These are phyloP conservation scores for Populus tomentosa DNA, from an alignment of 441 rosid genomes.

Conservation along the genomic window DNA sequence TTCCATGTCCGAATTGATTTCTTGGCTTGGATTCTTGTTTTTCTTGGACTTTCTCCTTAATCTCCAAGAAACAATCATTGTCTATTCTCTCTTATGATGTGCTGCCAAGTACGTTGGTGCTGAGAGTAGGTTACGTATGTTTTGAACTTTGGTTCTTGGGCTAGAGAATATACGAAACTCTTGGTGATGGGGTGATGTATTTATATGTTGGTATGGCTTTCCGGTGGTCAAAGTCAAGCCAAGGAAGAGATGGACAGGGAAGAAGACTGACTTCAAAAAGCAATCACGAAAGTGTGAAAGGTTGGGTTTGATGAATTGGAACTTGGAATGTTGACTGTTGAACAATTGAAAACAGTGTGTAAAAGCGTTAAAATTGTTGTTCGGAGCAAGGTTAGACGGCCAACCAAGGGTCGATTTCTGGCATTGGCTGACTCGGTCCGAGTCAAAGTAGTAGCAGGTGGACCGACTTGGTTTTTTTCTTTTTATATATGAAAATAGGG, in stretches of 20 bases:
- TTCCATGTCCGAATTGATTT: constrained; percentile 8
- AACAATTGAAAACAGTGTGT: constrained; percentile 6
- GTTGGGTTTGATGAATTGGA: not conserved
- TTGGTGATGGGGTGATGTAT: not conserved
- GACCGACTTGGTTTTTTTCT: not conserved
- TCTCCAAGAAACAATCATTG: constrained; percentile 13
- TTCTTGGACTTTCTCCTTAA: not conserved
- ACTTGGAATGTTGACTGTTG: constrained; percentile 19
- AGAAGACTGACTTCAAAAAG: no score
- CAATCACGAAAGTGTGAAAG: not conserved
- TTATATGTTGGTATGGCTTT: not conserved
- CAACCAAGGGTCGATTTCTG: no score
- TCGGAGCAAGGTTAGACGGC: no score
- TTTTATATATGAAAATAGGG: no score
- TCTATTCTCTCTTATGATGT: not conserved
- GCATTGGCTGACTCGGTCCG: not conserved
- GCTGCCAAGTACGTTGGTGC: no score
- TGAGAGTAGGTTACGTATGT: no score
- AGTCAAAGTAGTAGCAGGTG: not conserved
- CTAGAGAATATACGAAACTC: not conserved
- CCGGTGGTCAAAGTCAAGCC: not conserved
- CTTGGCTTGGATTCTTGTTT: not conserved
- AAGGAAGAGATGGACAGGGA: not conserved
- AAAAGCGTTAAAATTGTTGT: not conserved
- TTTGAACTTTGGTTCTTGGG: not conserved